phyloP scores from a whole-genome alignment of 345 rosid species.

The Rhizophora mangle region DNA sequence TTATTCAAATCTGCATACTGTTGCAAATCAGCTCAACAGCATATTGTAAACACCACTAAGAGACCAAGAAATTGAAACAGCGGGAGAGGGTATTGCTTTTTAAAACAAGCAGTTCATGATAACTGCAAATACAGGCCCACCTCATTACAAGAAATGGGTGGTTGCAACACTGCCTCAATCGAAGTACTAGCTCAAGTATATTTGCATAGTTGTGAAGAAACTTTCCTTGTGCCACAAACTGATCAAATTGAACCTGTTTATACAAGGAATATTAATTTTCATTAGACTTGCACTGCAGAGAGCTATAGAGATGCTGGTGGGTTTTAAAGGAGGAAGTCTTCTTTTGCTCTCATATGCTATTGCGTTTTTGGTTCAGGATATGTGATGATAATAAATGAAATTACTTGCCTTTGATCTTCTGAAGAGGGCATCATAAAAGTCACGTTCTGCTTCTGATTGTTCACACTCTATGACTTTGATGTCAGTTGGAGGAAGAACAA shows the following conservation, averaged over 20 bases:
- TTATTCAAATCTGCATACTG: conserved; percentile 53
- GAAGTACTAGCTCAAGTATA: conserved; percentile 66
- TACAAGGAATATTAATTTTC: neutral
- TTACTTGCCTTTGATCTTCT: conserved; percentile 55
- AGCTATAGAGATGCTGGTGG: too few species aligned
- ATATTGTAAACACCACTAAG: neutral
- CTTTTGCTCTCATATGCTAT: too few species aligned
- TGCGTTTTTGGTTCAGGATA: neutral
- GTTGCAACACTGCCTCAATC: conserved; percentile 74
- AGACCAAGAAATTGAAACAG: conserved; percentile 1
- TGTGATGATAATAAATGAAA: neutral
- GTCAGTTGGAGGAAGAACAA: conserved; percentile 66
- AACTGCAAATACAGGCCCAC: conserved; percentile 21
- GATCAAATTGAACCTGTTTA: conserved; percentile 62
- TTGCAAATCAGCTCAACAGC: conserved; percentile 51
- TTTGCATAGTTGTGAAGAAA: conserved; percentile 67
- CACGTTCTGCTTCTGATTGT: conserved; percentile 59
- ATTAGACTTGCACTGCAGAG: conserved; percentile 23
- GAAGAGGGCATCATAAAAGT: conserved; percentile 61
- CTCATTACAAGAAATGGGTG: conserved; percentile 73
- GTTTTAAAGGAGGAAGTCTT: too few species aligned
- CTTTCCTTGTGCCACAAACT: conserved; percentile 68
- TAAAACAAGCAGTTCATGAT: neutral
- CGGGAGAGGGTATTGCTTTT: neutral
- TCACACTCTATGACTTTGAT: conserved; percentile 52